phyloP scores from a whole-genome alignment of 148 eudicot species.

The Dysphania ambrosioides region DNA sequence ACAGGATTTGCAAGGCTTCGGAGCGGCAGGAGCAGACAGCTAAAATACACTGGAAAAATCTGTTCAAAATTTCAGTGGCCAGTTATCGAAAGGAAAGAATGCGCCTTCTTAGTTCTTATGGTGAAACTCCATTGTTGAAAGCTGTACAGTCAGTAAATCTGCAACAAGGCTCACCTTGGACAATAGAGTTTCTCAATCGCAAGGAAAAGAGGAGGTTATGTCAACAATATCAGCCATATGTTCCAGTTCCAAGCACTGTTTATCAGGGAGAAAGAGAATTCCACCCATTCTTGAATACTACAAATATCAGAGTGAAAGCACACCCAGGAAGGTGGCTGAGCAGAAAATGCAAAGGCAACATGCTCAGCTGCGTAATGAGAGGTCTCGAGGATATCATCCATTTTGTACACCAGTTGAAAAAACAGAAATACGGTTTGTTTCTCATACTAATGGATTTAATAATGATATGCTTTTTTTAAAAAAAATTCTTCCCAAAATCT shows the following conservation, averaged over 20 bases:
- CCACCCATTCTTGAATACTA: conserved; percentile 75
- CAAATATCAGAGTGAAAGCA: conserved; percentile 65
- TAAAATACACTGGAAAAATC: conserved; percentile 30
- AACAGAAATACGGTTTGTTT: conserved; percentile 64
- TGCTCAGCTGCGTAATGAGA: conserved; percentile 44
- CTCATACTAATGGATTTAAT: conserved; percentile 7
- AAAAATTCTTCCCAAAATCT: conserved; percentile 1
- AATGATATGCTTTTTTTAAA: not conserved
- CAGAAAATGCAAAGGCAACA: conserved; percentile 47
- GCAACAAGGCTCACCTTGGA: conserved; percentile 91
- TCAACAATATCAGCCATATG: conserved; percentile 51
- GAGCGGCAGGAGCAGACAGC: conserved; percentile 22
- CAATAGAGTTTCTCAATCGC: conserved; percentile 80
- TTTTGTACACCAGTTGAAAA: conserved; percentile 79
- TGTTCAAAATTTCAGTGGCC: conserved; percentile 27
- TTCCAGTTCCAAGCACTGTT: conserved; percentile 41
- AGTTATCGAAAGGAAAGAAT: conserved; percentile 33
- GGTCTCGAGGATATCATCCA: conserved; percentile 31
- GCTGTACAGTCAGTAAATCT: conserved; percentile 54
- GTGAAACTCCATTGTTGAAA: conserved; percentile 63
- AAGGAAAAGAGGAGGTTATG: conserved; percentile 72
- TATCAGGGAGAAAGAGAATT: conserved; percentile 55
- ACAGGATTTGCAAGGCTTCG: conserved; percentile 25
- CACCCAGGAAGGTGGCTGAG: conserved; percentile 40
- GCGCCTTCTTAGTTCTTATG: conserved; percentile 24